A percentile compares a stretch with the other conserved stretches of the same genome.
Evolutionary conservation across 768 basidiomycete species (phyloP).

Genomic region (Fomitopsis serialis): DNA sequence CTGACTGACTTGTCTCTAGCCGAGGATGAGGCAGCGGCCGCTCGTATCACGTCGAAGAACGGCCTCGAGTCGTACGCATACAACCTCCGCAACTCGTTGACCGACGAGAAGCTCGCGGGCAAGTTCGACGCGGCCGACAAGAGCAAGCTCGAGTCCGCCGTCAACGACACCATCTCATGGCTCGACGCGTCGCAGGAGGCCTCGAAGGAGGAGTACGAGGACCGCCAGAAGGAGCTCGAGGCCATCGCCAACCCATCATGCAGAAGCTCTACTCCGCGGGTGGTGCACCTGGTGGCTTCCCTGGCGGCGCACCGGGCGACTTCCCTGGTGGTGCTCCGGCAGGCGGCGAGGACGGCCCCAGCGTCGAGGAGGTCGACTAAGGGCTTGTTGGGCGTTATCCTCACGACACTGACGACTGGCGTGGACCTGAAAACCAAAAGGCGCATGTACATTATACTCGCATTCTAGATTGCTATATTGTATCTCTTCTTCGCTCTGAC

Average conservation of each 20-base stretch:
- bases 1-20: constrained; percentile 33
- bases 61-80: constrained; percentile 91
- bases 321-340: constrained; percentile 58
- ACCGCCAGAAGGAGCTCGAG: constrained; percentile 92
- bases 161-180: constrained; percentile 82
- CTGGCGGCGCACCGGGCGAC: constrained; percentile 41
- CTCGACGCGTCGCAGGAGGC: constrained; percentile 85
- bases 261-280: constrained; percentile 65
- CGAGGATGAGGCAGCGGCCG: constrained; percentile 83
- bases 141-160: constrained; percentile 71
- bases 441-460: constrained; percentile 2
- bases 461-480: constrained; percentile 1
- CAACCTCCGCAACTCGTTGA: constrained; percentile 88
- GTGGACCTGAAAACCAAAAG: constrained; percentile 1
- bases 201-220: constrained; percentile 91
- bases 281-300: constrained; percentile 48
- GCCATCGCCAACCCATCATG: constrained; percentile 71
- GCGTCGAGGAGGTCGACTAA: constrained; percentile 89
- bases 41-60: constrained; percentile 86
- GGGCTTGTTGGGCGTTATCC: constrained; percentile 2
- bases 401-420: not conserved
- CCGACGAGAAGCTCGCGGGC: constrained; percentile 78
- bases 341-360: constrained; percentile 74
- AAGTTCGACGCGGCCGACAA: constrained; percentile 89
- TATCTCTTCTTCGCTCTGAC: not conserved